These are phyloP conservation scores for Zasmidium angulare DNA, from an alignment of 2,329 filamentous ascomycete species.

Conservation along the genomic window DNA sequence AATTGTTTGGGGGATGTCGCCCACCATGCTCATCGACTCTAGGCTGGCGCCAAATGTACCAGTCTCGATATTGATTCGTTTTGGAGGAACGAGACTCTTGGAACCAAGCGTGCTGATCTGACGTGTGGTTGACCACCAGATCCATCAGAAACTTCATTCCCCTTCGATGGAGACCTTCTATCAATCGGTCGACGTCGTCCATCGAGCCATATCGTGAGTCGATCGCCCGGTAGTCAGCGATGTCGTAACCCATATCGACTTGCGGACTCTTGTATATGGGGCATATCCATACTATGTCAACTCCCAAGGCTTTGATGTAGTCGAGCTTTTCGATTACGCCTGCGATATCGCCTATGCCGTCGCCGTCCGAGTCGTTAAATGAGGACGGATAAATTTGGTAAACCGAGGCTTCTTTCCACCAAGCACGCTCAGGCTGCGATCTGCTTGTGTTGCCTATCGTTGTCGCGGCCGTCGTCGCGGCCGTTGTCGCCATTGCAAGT, in stretches of 20 bases:
- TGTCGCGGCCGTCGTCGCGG: too few species aligned
- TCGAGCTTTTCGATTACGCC: constrained; percentile 61
- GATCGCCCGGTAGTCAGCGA: constrained; percentile 46
- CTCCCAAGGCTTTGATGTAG: constrained; percentile 61
- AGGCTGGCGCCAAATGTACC: constrained; percentile 65
- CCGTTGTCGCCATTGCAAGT: too few species aligned
- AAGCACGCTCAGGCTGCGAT: constrained; percentile 21
- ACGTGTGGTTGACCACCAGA: constrained; percentile 33
- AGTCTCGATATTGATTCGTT: constrained; percentile 59
- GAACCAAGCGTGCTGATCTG: constrained; percentile 57
- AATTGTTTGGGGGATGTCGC: constrained; percentile 59
- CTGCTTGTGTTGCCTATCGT: too few species aligned
- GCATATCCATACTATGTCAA: constrained; percentile 66
- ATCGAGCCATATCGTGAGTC: constrained; percentile 48
- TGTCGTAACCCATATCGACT: constrained; percentile 54
- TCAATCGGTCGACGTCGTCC: constrained; percentile 45
- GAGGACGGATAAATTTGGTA: constrained; percentile 59
- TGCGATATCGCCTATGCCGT: constrained; percentile 63
- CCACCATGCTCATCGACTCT: constrained; percentile 54
- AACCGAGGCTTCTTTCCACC: constrained; percentile 42
- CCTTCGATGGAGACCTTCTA: constrained; percentile 42
- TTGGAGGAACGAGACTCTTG: constrained; percentile 50
- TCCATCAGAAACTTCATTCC: constrained; percentile 51
- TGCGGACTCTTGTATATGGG: constrained; percentile 53
- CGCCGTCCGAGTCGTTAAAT: constrained; percentile 55